Base-by-base conservation (phyloP, 2,329 filamentous ascomycete genomes). In the Davidsoniella australis region DNA sequence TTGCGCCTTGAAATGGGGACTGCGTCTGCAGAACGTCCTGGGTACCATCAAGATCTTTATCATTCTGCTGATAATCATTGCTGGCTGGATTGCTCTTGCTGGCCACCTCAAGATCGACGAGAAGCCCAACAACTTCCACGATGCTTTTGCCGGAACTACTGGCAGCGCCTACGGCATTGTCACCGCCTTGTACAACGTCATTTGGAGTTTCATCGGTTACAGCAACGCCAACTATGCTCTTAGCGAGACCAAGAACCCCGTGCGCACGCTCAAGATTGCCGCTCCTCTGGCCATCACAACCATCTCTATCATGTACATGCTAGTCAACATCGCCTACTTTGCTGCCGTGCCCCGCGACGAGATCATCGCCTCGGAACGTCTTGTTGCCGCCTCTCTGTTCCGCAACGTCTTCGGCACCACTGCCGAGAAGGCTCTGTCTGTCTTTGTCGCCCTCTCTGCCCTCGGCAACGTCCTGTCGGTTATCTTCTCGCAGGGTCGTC, bases 111-210 rank as follows among this genome's bases (percentile, higher is more conserved):
- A 74, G 57, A 68, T 80, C 40, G 70, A 74, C 45, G 58, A 67
- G 36, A 74, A 76, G 57, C 75, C 75, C 5, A 62, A 77, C 58
- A 82, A 78, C 65, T 80, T 83, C 58, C 61, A 63, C 55, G 69
- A 78, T 52, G 72, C 76, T 8, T 84, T 83, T 54, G 69, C 72
- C 43, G 79, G 79, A 7, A 82, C 79, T 4, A 80, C 75, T 1
- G 73, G 75, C 6, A 78, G 72, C 55, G 71, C 76, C 1, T 83
- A 83, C 55, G 76, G 76, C 44, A 69, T 81, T 33, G 77, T 81
- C n/a, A 82, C 75, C 1, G 78, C 80, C 0, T 64, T 84, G 0
- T 82, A 81, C 67, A 83, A 82, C 56, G 78, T 83, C 54, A 78
- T 83, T 57, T 83, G 78, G 72, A 77, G 72, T 53, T 84, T 77